Evolutionary conservation across 106 monocot genomes (phyloP), one percentile per base, ranked within the genome.

Genomic region (Xerophyta viscosa): DNA sequence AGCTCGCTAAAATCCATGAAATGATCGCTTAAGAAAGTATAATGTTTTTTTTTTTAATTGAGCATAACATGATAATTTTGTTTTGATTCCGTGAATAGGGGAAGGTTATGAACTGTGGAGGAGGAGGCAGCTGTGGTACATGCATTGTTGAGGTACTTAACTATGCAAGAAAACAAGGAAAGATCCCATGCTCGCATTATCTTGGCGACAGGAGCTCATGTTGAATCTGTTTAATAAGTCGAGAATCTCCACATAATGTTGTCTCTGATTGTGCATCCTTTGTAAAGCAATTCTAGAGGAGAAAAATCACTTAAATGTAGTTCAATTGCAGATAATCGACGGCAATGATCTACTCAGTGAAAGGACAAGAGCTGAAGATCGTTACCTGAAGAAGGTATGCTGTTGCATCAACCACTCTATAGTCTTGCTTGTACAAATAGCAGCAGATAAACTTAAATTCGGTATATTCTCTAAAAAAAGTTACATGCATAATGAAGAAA

Each of bases 91-190:
- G 2, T 13, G 8, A 46, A 24, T 64, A 94, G 93, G 94, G 88
- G 1, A 94, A 94, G 45, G 66, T 79, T 29, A 88, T 94, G 94
- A 88, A 94, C 62, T 94, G 94, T 37, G 88, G 94, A 4, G 94
- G 94, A 19, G 84, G 80, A 20, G 88, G 94, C 43, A 94, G 84
- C 58, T 88, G 94, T 30, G 88, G 94, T 8, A 88, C 94, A 19
- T 94, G 88, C 78, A 94, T 94, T 63, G 88, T 94, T 8, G 81
- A 94, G 94, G 94, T 94, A 70, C 12, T 39, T n/a, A n/a, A n/a
- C n/a, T n/a, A n/a, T n/a, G n/a, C n/a, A n/a, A n/a, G n/a, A n/a
- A n/a, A n/a, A n/a, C n/a, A n/a, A n/a, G n/a, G n/a, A n/a, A n/a
- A n/a, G n/a, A n/a, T n/a, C n/a, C n/a, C n/a, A n/a, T n/a, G n/a